These are phyloP conservation scores for Fonsecaea pugnacius DNA, from an alignment of 2,329 filamentous ascomycete genomes.

Conservation along the genomic window DNA sequence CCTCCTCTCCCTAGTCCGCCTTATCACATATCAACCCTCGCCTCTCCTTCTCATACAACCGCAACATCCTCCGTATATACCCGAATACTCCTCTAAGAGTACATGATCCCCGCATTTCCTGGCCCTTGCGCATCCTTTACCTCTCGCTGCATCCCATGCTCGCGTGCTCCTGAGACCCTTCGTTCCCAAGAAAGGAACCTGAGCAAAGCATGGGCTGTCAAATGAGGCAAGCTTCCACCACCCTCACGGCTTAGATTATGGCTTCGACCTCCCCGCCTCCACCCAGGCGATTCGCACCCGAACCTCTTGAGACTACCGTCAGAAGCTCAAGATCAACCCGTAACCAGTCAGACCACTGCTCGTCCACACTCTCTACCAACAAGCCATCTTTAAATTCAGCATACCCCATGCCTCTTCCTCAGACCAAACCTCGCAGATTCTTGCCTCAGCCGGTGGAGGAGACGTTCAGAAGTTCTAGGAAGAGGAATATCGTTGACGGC, in stretches of 20 bases:
- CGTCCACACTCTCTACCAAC: conserved; percentile 18
- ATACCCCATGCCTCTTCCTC: conserved; percentile 25
- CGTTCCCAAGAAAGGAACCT: conserved; percentile 7
- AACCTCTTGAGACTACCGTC: conserved; percentile 38
- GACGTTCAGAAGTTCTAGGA: conserved; percentile 46
- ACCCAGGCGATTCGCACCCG: conserved; percentile 37
- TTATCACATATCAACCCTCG: conserved; percentile 8
- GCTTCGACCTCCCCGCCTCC: conserved; percentile 29
- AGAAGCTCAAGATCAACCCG: conserved; percentile 26
- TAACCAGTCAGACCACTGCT: conserved; percentile 20
- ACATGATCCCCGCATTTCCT: conserved; percentile 26
- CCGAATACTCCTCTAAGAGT: conserved; percentile 27
- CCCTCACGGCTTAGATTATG: conserved; percentile 19
- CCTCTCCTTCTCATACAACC: conserved; percentile 9
- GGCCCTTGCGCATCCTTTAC: conserved; percentile 6
- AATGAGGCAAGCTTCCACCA: conserved; percentile 12
- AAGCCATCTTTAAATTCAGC: conserved; percentile 16
- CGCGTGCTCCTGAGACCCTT: conserved; percentile 27
- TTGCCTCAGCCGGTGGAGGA: conserved; percentile 52
- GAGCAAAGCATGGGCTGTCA: conserved; percentile 17
- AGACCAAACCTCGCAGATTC: conserved; percentile 41
- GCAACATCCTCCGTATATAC: conserved; percentile 27
- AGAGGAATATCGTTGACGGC: conserved; percentile 36
- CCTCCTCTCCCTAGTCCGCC: conserved; percentile 15
- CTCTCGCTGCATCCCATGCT: conserved; percentile 17